These are phyloP conservation scores for Cupressus sempervirens DNA, from an alignment of 75 land plant species.

Conservation along the genomic window DNA sequence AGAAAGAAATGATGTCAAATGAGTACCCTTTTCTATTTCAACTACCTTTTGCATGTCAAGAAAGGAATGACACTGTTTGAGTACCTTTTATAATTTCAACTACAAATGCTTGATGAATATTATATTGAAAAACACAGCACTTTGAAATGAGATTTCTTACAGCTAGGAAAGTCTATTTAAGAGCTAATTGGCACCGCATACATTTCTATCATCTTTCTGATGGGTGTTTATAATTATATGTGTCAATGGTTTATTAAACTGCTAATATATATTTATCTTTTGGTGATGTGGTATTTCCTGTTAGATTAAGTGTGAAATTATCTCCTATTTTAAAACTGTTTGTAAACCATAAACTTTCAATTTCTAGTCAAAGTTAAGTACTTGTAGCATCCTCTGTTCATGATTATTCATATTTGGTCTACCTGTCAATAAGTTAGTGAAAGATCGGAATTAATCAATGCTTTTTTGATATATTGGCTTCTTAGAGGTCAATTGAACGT, in stretches of 20 bases:
- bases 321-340: background rate
- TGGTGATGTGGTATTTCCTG: background rate
- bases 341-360: background rate
- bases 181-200: background rate
- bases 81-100: background rate
- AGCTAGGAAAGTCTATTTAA: background rate
- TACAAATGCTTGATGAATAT: background rate
- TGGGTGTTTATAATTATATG: background rate
- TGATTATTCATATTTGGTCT: background rate
- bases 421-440: background rate
- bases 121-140: background rate
- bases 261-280: background rate
- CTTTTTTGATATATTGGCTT: background rate
- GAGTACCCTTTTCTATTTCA: too few species aligned
- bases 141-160: background rate
- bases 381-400: background rate
- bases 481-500: background rate
- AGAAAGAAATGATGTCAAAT: background rate
- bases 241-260: background rate
- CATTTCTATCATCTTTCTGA: background rate
- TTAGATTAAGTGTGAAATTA: background rate
- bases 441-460: background rate
- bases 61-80: background rate
- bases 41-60: background rate
- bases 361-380: background rate